A percentile compares a stretch with the other conserved stretches of the same genome.
phyloP scores from a whole-genome alignment of 257 asterid species.

The Catharanthus roseus region DNA sequence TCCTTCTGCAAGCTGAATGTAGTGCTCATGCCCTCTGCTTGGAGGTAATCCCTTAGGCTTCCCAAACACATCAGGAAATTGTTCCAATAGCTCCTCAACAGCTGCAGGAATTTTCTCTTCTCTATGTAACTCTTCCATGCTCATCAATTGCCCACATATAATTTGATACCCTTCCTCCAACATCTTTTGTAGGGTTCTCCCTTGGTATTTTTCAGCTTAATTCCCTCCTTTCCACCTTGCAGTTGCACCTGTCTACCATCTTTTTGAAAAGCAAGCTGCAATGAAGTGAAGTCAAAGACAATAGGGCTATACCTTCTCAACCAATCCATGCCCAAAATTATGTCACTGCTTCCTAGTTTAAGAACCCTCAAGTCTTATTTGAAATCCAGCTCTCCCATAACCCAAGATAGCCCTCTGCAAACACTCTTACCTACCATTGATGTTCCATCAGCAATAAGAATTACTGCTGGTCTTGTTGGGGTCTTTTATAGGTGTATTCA shows the following conservation, averaged over 20 bases:
- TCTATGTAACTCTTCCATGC: too few relatives aligned
- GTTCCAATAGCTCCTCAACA: too few relatives aligned
- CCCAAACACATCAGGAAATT: not conserved
- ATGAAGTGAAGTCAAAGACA: not conserved
- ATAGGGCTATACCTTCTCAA: not conserved
- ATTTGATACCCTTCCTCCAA: too few relatives aligned
- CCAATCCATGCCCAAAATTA: not conserved
- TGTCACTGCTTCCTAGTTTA: not conserved
- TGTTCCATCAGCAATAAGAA: not conserved
- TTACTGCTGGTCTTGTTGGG: too few relatives aligned
- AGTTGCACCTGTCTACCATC: not conserved
- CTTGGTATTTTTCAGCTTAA: too few relatives aligned
- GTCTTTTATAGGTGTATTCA: too few relatives aligned
- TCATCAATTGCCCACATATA: too few relatives aligned
- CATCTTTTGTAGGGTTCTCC: too few relatives aligned
- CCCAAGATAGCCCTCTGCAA: fast-evolving
- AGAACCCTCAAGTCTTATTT: not conserved
- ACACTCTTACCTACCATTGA: not conserved
- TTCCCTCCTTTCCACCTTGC: too few relatives aligned
- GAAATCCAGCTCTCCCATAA: not conserved
- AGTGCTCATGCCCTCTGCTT: not conserved
- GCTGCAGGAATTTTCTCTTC: too few relatives aligned
- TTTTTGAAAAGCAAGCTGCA: not conserved
- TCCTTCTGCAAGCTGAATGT: not conserved
- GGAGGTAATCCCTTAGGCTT: not conserved